Base-by-base conservation (phyloP, 148 eudicot genomes). In the Rhododendron ovatum region DNA sequence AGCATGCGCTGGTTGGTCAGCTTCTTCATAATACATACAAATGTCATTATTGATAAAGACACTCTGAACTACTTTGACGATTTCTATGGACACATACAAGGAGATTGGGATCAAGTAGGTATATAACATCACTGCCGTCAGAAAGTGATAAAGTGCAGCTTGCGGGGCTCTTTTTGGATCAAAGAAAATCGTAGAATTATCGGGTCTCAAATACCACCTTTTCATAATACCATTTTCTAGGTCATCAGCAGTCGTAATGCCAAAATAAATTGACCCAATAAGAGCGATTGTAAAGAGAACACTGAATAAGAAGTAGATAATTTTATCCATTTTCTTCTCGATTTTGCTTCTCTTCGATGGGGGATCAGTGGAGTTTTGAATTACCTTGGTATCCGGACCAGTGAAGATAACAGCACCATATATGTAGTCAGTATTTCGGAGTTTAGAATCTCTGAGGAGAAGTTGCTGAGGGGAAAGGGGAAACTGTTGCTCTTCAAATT, bases 281-380 rank as follows among this genome's bases (percentile, higher is more conserved):
- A 91, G 87, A 63, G 95, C 88, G 85, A 97, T 89, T 61, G 90
- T 82, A 91, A 93, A 93, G 65, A 97, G 82, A 48, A 91, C 86
- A 12, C 88, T 87, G 84, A 97, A 97, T 61, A 97, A 85, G 88
- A 94, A 90, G 84, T 95, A 97, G 45, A 97, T 91, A 50, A 97
- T 93, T 76, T 89, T 89, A 89, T 97, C 99, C 99, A 94, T 95
- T 89, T 93, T 94, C 89, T 83, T 95, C 91, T 97, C 99, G 28
- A 97, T 85, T 87, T 91, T 92, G 88, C 98, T 97, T 87, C 99
- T 91, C 90, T 97, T 97, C 53, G 99, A 97, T 82, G 99, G 99
- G 35, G 99, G 95, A 9, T 91, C 95, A 14, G 98, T 97, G 14
- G 99, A 87, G 86, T 97, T 97, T 78, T 97, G 99, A 87, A 94